Evolutionary conservation across 2,329 filamentous ascomycete genomes (phyloP).

Genomic region (Pseudocercospora cruenta): DNA sequence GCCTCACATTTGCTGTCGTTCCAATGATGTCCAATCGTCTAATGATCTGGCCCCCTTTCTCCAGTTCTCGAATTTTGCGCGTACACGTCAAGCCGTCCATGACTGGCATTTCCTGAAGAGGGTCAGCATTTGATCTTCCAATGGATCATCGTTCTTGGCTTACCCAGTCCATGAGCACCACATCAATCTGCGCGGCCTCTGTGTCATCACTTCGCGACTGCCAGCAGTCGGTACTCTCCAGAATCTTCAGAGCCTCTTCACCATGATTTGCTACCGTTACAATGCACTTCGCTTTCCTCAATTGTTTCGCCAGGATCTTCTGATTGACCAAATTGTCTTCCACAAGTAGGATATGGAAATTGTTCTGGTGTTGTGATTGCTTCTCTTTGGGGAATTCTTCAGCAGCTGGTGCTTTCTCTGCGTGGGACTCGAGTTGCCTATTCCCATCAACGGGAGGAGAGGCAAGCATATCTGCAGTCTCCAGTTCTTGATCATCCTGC

Average conservation of each 20-base stretch:
- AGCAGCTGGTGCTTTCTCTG: not conserved
- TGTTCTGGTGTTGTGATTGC: not conserved
- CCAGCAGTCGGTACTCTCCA: constrained; percentile 25
- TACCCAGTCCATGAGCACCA: constrained; percentile 31
- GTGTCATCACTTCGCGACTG: not conserved
- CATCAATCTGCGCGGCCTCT: constrained; percentile 14
- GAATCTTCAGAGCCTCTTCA: constrained; percentile 27
- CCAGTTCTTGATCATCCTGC: not conserved
- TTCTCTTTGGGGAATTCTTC: not conserved
- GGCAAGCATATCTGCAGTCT: not conserved
- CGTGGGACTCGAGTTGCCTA: not conserved
- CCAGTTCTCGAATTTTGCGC: constrained; percentile 27
- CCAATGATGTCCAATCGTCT: not conserved
- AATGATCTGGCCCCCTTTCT: constrained; percentile 12
- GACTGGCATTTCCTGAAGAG: constrained; percentile 31
- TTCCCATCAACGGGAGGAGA: not conserved
- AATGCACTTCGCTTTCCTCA: constrained; percentile 26
- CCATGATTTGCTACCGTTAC: constrained; percentile 33
- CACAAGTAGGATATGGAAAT: constrained; percentile 22
- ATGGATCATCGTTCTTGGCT: not conserved
- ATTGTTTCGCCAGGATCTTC: constrained; percentile 28
- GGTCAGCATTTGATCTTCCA: not conserved
- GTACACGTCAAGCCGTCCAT: constrained; percentile 34
- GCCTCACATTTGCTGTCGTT: constrained; percentile 3
- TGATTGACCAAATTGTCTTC: constrained; percentile 37